Conservation (phyloP, 2,329 filamentous ascomycete species). For the Claviceps pusilla region DNA sequence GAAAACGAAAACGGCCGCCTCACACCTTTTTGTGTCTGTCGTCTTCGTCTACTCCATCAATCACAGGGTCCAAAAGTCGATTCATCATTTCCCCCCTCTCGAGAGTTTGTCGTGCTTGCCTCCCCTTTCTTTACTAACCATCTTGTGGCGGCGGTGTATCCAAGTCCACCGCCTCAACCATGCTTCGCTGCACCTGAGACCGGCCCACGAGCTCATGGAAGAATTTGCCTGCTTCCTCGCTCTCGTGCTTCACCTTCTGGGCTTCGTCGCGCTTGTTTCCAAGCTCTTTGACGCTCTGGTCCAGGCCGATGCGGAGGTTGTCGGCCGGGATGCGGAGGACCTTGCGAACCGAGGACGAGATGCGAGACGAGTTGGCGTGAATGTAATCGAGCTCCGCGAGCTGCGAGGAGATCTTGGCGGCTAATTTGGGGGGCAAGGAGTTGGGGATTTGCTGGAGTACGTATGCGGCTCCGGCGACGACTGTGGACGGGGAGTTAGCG, state of each 20-base stretch:
- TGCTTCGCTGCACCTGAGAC: conserved; percentile 35
- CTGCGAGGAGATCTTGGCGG: conserved; percentile 68
- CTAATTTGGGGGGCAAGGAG: conserved; percentile 73
- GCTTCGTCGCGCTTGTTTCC: conserved; percentile 67
- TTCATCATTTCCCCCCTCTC: not conserved
- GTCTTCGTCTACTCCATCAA: not conserved
- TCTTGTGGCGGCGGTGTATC: conserved; percentile 31
- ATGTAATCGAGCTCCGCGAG: conserved; percentile 80
- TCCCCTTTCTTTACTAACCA: conserved; percentile 11
- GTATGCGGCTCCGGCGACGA: conserved; percentile 61
- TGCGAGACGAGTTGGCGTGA: conserved; percentile 72
- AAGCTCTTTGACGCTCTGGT: conserved; percentile 74
- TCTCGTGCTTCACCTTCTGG: conserved; percentile 65
- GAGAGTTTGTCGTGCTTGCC: not conserved
- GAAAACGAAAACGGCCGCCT: not conserved
- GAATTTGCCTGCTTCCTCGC: conserved; percentile 76
- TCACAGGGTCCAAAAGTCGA: not conserved
- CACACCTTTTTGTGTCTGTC: not conserved
- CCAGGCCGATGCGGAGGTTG: conserved; percentile 68
- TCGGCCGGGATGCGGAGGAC: conserved; percentile 79
- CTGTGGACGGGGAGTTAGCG: conserved; percentile 25
- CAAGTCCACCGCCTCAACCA: conserved; percentile 38
- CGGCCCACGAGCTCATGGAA: conserved; percentile 71
- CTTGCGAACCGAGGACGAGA: conserved; percentile 72
- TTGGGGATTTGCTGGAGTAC: conserved; percentile 75